Evolutionary conservation across 352 stramenopile genomes (phyloP), one percentile per base, ranked within the genome.

Genomic region (Pythium sukuiense): DNA sequence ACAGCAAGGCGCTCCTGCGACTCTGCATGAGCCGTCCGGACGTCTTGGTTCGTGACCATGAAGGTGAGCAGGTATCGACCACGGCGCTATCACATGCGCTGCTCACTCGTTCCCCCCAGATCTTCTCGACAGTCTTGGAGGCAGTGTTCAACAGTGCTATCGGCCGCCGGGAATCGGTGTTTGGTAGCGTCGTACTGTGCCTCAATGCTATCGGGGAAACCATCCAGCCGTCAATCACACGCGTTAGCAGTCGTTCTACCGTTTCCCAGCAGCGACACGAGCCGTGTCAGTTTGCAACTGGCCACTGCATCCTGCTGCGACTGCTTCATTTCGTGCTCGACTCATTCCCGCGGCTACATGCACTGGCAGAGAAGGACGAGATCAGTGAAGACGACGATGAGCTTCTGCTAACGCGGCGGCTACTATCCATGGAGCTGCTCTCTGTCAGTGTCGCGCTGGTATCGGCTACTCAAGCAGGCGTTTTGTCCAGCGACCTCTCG

Each of bases 331-430:
- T 88, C 60, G 77, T 89, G 8, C 73, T 92, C 29, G 63, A 89
- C 35, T 78, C 74, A 59, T 79, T 87, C 5, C 79, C 79, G 8
- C 73, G 61, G 46, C 73, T 91, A 5, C 69, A 91, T 20, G 58
- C 63, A 6, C 72, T 87, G 9, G 73, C 76, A 11, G 80, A 87
- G 50, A 84, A 79, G 26, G 81, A 90, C n/a, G 77, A 90, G 57
- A 57, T 92, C 16, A 81, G 80, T 66, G 83, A 92, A 41, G 79
- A 92, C 29, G 80, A 90, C 76, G 76, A 88, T 16, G 80, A 84
- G 29, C 56, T 90, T 8, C 65, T 67, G 30, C 68, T 53, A n/a
- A 76, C 79, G 9, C 83, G 84, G 32, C 69, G 73, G 30, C 63
- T 76, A 0, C 59, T 91, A 13, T 76, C 71, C n/a, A 71, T 76